Evolutionary conservation across 2,329 filamentous ascomycete species (phyloP), one percentile per base, ranked within the genome.

Genomic region (Trichocomaceae sp.): DNA sequence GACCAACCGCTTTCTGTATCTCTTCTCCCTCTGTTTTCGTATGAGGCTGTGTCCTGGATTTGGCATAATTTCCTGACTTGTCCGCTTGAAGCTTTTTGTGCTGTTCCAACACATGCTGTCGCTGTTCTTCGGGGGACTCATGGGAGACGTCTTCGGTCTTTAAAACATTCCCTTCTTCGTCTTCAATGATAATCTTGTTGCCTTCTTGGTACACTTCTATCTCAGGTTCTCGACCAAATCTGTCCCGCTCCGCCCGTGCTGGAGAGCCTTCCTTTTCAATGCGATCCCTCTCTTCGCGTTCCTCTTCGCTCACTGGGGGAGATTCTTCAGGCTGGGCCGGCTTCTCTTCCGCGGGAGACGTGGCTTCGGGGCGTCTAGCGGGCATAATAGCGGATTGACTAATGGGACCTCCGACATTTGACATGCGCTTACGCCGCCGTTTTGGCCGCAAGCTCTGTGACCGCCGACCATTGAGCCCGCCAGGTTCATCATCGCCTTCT

Each of bases 331-430:
- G 58, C 52, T 48, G 33, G 3, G 48, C 17, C 12, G 26, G 33
- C 19, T 49, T 46, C 26, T 54, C 48, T 33, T 52, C 55, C 5
- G 35, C 19, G 29, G 50, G 44, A 46, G 47, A 35, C 9, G 41
- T 49, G 20, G 63, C 15, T 67, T 68, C 77, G 57, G 63, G 61
- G 55, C 64, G 67, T 58, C 64, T 72, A 47, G 75, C 72, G 35
- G 93, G 93, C 60, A 82, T 85, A 62, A 97, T 96, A 22, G 93
- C 93, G 35, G 92, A 96, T 65, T 95, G 85, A 58, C 83, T 88
- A 62, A 97, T 86, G 2, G 90, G 93, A 0, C 93, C 93, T 58
- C 93, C 93, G 2, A 88, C 86, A 2, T 85, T 87, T 62, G 82
- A 80, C n/a, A 89, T 86, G 77, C 82, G 85, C 48, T 83, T 81